phyloP scores from a whole-genome alignment of 129 eudicot species.

The Tagetes erecta region DNA sequence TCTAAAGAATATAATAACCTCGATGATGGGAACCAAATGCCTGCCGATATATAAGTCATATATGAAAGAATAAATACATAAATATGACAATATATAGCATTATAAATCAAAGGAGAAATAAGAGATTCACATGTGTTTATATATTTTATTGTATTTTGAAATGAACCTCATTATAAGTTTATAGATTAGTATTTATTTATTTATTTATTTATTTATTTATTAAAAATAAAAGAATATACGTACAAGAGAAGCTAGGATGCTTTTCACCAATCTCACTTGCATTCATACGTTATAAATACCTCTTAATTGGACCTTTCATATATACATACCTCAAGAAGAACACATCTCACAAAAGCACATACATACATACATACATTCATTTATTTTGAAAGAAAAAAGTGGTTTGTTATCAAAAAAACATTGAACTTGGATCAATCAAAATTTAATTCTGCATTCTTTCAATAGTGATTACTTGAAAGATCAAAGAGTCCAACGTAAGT shows the following conservation, averaged over 20 bases:
- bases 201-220: conserved; percentile 1
- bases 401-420: background rate
- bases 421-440: background rate
- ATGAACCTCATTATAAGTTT: background rate
- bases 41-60: too few relatives aligned
- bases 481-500: conserved; percentile 22
- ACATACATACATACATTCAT: background rate
- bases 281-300: conserved; percentile 30
- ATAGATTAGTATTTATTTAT: background rate
- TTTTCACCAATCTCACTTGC: conserved; percentile 30
- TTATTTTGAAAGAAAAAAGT: background rate
- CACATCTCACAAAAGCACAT: background rate
- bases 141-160: conserved; percentile 15
- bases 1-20: too few relatives aligned
- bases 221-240: background rate
- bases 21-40: background rate
- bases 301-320: conserved; percentile 14
- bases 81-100: background rate
- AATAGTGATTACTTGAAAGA: conserved; percentile 14
- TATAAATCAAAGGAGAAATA: conserved; percentile 26
- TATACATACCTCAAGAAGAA: conserved; percentile 2
- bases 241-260: background rate
- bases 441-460: background rate
- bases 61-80: conserved; percentile 7
- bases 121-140: conserved; percentile 21